A percentile compares a stretch with the other conserved stretches of the same genome.
Evolutionary conservation across 495 filamentous ascomycete genomes (phyloP).

Genomic region (Hyphodiscus hymeniophilus): DNA sequence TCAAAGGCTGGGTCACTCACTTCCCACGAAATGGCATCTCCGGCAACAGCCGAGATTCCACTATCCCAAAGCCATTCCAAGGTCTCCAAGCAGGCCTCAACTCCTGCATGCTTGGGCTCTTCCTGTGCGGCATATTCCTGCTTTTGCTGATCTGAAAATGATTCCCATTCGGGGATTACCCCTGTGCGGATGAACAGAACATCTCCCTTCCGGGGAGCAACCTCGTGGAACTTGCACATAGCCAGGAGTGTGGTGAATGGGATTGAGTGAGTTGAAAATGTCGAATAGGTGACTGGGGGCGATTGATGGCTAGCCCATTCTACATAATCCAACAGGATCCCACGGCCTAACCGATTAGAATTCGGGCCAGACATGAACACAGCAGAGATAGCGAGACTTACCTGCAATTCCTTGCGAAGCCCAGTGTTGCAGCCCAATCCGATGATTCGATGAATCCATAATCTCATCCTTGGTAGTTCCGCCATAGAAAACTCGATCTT

Average conservation of each 20-base stretch:
- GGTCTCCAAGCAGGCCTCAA: constrained; percentile 47
- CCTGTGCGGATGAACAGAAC: constrained; percentile 56
- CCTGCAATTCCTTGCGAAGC: constrained; percentile 32
- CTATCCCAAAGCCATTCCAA: constrained; percentile 57
- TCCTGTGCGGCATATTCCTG: constrained; percentile 25
- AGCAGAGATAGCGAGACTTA: no score
- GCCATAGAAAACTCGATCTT: constrained; percentile 27
- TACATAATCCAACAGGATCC: constrained; percentile 37
- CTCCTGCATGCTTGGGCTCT: constrained; percentile 44
- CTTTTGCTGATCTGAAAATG: constrained; percentile 31
- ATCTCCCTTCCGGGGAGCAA: constrained; percentile 49
- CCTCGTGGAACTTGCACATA: constrained; percentile 45
- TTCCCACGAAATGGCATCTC: constrained; percentile 42
- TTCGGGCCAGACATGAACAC: no score
- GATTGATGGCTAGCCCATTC: constrained; percentile 30
- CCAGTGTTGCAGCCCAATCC: constrained; percentile 33
- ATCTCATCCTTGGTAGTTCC: constrained; percentile 19
- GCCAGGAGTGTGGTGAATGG: constrained; percentile 40
- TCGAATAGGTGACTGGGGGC: constrained; percentile 41
- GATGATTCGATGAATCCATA: constrained; percentile 17
- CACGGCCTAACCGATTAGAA: no score
- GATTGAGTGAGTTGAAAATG: constrained; percentile 47
- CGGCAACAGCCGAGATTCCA: constrained; percentile 44
- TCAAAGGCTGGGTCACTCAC: no score
- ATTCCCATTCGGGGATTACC: constrained; percentile 46